phyloP scores from a whole-genome alignment of 768 basidiomycete species.

The Cantharellus cinnabarinus region DNA sequence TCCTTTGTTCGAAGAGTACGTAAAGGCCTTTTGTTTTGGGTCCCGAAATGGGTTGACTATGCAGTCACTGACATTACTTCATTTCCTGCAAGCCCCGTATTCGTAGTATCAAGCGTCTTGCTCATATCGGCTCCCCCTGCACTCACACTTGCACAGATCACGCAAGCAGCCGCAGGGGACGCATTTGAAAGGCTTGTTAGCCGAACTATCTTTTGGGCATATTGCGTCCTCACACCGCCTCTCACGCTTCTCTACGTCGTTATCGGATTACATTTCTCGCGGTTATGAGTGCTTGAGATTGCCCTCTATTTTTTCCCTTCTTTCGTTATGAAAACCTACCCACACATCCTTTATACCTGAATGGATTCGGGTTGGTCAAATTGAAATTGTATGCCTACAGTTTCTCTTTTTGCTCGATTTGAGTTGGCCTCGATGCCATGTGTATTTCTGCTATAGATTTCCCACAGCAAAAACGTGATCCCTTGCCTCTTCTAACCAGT shows the following conservation, averaged over 20 bases:
- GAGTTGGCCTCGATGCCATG: too few relatives aligned
- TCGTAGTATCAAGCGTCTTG: conserved; percentile 67
- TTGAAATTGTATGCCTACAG: too few relatives aligned
- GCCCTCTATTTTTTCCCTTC: background rate
- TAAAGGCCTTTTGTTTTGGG: conserved; percentile 10
- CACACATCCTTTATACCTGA: too few relatives aligned
- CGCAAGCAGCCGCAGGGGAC: conserved; percentile 66
- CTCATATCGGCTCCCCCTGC: conserved; percentile 72
- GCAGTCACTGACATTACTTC: background rate
- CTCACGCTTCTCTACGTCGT: conserved; percentile 63
- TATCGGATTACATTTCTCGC: conserved; percentile 32
- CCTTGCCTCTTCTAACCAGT: too few relatives aligned
- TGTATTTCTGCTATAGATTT: too few relatives aligned
- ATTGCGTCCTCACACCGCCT: conserved; percentile 73
- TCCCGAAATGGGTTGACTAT: background rate
- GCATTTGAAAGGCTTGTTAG: conserved; percentile 82
- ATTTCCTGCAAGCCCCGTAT: conserved; percentile 42
- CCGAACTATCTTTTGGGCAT: conserved; percentile 84
- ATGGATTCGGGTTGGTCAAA: too few relatives aligned
- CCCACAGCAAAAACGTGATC: too few relatives aligned
- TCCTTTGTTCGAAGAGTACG: conserved; percentile 55
- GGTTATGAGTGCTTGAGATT: conserved; percentile 10
- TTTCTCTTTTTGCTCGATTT: too few relatives aligned
- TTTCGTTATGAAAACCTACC: too few relatives aligned
- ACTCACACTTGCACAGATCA: conserved; percentile 44